Percentiles rank a stretch among this genome's conserved stretches.
Conservation (phyloP, 208 protist genomes). For the Trypanosoma platydactyli region DNA sequence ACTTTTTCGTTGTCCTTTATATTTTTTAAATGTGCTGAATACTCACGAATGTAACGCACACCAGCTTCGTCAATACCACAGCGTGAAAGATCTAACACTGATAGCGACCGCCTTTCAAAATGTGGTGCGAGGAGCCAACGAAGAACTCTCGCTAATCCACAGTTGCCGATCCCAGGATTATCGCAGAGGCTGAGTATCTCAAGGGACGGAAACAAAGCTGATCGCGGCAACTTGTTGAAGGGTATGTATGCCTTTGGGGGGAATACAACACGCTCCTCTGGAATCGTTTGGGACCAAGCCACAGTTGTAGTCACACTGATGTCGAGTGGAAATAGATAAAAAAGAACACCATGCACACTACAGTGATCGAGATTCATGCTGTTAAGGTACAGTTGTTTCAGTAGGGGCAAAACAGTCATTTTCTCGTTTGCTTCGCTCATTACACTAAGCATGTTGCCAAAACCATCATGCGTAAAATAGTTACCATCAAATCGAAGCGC, state of each 20-base stretch:
- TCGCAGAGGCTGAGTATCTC: constrained; percentile 74
- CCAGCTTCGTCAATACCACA: constrained; percentile 52
- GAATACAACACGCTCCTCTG: constrained; percentile 12
- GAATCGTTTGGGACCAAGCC: constrained; percentile 19
- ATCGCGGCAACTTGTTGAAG: constrained; percentile 28
- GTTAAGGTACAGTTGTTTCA: constrained; percentile 77
- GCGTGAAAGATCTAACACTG: constrained; percentile 71
- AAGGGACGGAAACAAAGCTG: constrained; percentile 67
- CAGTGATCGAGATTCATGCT: constrained; percentile 78
- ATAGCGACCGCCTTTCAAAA: constrained; percentile 40
- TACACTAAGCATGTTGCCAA: constrained; percentile 64
- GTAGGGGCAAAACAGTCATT: constrained; percentile 46
- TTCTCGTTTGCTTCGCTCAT: constrained; percentile 64
- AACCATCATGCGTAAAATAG: constrained; percentile 77
- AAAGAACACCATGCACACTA: constrained; percentile 58
- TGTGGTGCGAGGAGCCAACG: constrained; percentile 61
- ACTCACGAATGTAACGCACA: constrained; percentile 45
- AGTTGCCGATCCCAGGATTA: constrained; percentile 65
- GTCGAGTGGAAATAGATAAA: constrained; percentile 75
- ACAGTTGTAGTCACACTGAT: constrained; percentile 2
- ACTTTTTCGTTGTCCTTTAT: constrained; percentile 28
- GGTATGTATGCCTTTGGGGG: constrained; percentile 42
- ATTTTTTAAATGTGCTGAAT: constrained; percentile 37
- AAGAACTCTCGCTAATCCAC: constrained; percentile 54
- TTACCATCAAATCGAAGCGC: constrained; percentile 80